Evolutionary conservation across 208 protist species (phyloP).

Genomic region (Crithidia fasciculata): DNA sequence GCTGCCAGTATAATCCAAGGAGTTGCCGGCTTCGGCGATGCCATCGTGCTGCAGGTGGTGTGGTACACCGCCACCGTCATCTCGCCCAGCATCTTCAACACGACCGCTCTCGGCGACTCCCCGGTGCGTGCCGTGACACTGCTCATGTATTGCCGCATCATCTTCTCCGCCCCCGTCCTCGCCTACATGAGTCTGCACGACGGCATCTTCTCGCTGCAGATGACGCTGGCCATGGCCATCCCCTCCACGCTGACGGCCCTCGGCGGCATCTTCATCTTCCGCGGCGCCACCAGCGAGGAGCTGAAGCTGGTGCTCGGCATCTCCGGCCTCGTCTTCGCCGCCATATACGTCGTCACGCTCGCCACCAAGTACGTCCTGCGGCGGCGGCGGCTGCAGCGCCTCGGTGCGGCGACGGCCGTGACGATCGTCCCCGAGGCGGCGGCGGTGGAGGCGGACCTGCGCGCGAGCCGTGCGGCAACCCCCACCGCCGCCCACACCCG

Average conservation of each 20-base stretch:
- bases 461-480: conserved; percentile 12
- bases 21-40: conserved; percentile 48
- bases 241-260: conserved; percentile 38
- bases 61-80: conserved; percentile 38
- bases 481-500: neutral
- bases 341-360: conserved; percentile 36
- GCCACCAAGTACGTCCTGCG: conserved; percentile 17
- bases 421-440: conserved; percentile 23
- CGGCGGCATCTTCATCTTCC: conserved; percentile 37
- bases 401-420: conserved; percentile 14
- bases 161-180: conserved; percentile 39
- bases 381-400: conserved; percentile 8
- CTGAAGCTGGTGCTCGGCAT: conserved; percentile 46
- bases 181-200: conserved; percentile 34
- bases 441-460: conserved; percentile 12
- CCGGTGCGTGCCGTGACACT: conserved; percentile 41
- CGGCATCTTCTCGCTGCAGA: conserved; percentile 44
- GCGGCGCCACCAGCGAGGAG: conserved; percentile 11
- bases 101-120: conserved; percentile 33
- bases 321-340: conserved; percentile 45
- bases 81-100: conserved; percentile 34
- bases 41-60: conserved; percentile 47
- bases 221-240: conserved; percentile 47
- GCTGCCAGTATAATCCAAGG: conserved; percentile 45
- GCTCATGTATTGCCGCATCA: conserved; percentile 47